Percentiles rank a stretch among this genome's conserved stretches.
phyloP scores from a whole-genome alignment of 306 rosid species.

The Carpinus viminea region DNA sequence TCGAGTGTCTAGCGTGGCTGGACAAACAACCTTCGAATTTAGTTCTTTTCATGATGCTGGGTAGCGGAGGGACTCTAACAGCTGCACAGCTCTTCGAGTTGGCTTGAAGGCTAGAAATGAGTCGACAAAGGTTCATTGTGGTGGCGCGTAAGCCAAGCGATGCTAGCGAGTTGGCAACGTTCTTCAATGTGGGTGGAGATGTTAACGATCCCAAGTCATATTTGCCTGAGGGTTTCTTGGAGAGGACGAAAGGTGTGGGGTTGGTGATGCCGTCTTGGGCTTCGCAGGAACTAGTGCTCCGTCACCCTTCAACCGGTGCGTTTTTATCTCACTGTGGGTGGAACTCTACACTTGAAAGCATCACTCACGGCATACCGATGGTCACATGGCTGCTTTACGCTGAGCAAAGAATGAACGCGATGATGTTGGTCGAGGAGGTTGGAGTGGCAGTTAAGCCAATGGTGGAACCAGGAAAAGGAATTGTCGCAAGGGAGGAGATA shows the following conservation, averaged over 20 bases:
- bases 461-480: not conserved
- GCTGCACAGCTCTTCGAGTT: constrained; percentile 37
- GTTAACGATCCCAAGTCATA: constrained; percentile 15
- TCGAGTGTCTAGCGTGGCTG: constrained; percentile 39
- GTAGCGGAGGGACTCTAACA: constrained; percentile 41
- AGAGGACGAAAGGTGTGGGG: constrained; percentile 34
- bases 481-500: constrained; percentile 34
- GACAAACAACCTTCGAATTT: constrained; percentile 39
- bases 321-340: constrained; percentile 59
- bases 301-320: constrained; percentile 39
- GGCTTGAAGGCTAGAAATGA: constrained; percentile 46
- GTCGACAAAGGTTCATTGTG: constrained; percentile 46
- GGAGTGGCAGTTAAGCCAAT: constrained; percentile 29
- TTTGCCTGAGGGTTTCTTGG: constrained; percentile 44
- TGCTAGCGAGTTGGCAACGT: not conserved
- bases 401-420: constrained; percentile 52
- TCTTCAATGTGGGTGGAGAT: constrained; percentile 30
- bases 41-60: constrained; percentile 38
- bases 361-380: constrained; percentile 44
- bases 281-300: constrained; percentile 31
- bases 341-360: constrained; percentile 57
- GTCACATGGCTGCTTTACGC: constrained; percentile 54
- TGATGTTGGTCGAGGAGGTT: constrained; percentile 34
- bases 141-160: constrained; percentile 28
- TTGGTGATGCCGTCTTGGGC: constrained; percentile 43